These are phyloP conservation scores for Psidium guajava DNA, from an alignment of 345 rosid species.

Conservation along the genomic window DNA sequence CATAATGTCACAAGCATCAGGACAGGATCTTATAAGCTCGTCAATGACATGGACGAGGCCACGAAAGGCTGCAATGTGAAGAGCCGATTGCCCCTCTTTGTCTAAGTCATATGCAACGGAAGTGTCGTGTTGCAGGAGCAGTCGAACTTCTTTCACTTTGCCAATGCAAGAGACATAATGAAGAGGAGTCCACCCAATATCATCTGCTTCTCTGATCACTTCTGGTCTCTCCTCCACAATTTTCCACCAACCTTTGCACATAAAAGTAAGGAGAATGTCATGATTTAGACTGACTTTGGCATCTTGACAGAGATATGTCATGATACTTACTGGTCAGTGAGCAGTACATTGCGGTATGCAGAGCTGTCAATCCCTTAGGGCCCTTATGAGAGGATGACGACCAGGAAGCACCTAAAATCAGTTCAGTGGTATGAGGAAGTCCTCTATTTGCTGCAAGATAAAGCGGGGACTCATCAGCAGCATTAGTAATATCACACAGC, in stretches of 20 bases:
- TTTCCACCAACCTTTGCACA: neutral
- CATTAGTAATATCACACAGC: neutral
- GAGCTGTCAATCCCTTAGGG: neutral
- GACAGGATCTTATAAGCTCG: neutral
- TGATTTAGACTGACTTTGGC: neutral
- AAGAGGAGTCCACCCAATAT: neutral
- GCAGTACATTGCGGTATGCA: fast-evolving
- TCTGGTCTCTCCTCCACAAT: neutral
- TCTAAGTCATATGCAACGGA: neutral
- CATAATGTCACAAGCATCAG: neutral
- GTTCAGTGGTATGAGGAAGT: neutral
- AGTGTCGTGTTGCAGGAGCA: neutral
- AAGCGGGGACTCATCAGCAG: neutral
- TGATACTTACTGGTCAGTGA: fast-evolving
- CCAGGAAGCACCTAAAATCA: neutral
- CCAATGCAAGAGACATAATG: neutral
- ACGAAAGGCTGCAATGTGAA: neutral
- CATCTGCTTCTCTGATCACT: neutral
- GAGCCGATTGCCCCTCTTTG: neutral
- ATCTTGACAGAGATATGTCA: too few species aligned
- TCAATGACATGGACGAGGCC: neutral
- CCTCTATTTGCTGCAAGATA: neutral
- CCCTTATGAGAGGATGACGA: neutral
- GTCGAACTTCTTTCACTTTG: neutral
- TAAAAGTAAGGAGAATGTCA: neutral